Evolutionary conservation across 106 monocot species (phyloP), one percentile per base, ranked within the genome.

Genomic region (Dactylorhiza incarnata): DNA sequence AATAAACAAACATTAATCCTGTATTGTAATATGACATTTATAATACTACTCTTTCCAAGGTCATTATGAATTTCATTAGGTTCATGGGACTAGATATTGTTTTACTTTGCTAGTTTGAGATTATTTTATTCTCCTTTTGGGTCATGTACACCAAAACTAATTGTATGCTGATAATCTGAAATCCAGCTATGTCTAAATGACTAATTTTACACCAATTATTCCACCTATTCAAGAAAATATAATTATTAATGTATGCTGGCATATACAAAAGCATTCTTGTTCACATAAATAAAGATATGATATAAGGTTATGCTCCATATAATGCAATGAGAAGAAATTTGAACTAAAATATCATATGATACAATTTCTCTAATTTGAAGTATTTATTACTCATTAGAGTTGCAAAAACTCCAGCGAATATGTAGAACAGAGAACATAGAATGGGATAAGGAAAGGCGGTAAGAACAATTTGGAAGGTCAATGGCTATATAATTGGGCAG

Each of bases 391-490:
- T 79, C 79, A 80, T 87, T 45, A 91, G 93, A 74, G 96, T 87
- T 77, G 77, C 82, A 78, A 94, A 86, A 44, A 87, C 76, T 54
- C 96, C 96, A 53, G 93, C 73, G 58, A 91, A 97, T 79, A 93
- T 97, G 90, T 93, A 93, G 88, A 91, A 81, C 59, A 97, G 76
- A 9, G 96, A 97, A n/a, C n/a, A n/a, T n/a, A n/a, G n/a, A n/a
- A n/a, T n/a, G n/a, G n/a, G n/a, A 19, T 93, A 80, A 26, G 93
- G 81, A 78, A 97, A 91, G 54, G 96, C 93, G 49, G 96, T 93
- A 58, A 93, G n/a, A n/a, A n/a, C n/a, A n/a, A n/a, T n/a, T n/a
- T n/a, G n/a, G n/a, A n/a, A n/a, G n/a, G n/a, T n/a, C n/a, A n/a
- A n/a, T n/a, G 22, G 22, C 22, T 20, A 59, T 19, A 22, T 26